Evolutionary conservation across 192 early-diverging fungal species (phyloP), one percentile per base, ranked within the genome.

Genomic region (Umbelopsis ramanniana): DNA sequence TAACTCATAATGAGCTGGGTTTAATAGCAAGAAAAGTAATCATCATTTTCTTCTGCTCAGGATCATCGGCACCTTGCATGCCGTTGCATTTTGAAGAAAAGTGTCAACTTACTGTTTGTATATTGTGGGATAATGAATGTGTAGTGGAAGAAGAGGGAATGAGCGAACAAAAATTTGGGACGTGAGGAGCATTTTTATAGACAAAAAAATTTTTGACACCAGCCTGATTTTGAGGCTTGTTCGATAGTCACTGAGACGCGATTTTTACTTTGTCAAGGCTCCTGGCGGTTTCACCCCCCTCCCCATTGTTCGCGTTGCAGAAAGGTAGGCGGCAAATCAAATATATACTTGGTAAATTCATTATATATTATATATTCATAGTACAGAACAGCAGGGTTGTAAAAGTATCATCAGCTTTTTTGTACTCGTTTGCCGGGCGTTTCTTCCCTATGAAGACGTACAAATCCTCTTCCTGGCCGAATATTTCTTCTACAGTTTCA

Each of bases 351-450:
- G 7, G n/a, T 12, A 38, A 29, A 63, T 38, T 19, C 14, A 45
- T 17, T 46, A 66, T 7, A 66, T 7, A 38, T 68, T 78, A 77
- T 1, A 72, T 37, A 22, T 73, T 67, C 19, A 83, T 83, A 45
- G 73, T 73, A 70, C 74, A 80, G 52, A 84, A 82, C 50, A 78
- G 72, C 23, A 86, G 29, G 8, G 82, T 86, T 22, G 74, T 72
- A 68, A 86, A 77, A 1, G 84, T 86, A 79, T 81, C 84, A 63
- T 86, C 84, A 2, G 79, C 80, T 3, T 70, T 73, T 33, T 52
- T 72, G 4, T 80, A 50, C 33, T 82, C 74, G 3, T 78, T 52
- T 19, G 83, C 50, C 8, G 24, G 22, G 12, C 84, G 72, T 37
- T 83, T 86, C 21, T 48, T 77, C 0, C 73, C 83, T 14, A 74